Evolutionary conservation across 257 asterid genomes (phyloP).

Genomic region (Solanum boliviense): DNA sequence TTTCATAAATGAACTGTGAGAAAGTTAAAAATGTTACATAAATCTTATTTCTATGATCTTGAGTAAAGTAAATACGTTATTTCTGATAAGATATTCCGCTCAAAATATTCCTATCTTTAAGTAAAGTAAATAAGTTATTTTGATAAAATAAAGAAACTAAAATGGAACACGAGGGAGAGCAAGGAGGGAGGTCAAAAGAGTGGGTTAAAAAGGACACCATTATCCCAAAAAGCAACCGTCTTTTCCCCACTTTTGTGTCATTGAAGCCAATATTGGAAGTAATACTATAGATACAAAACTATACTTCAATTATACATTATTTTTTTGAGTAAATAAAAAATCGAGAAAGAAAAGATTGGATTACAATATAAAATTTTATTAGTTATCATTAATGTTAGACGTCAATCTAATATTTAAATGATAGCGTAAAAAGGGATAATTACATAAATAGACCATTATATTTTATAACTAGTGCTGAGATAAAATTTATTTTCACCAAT

Average conservation of each 20-base stretch:
- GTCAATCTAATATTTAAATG: neutral
- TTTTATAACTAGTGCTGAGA: neutral
- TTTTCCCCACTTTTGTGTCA: slow-evolving; percentile 25
- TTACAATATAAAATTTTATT: neutral
- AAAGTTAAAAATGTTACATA: neutral
- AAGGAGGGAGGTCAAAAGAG: slow-evolving; percentile 1
- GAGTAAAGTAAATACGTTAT: neutral
- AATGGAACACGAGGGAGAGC: slow-evolving; percentile 1
- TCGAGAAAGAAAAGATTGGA: neutral
- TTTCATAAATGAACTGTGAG: neutral
- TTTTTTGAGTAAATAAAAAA: neutral
- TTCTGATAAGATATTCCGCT: too few relatives aligned
- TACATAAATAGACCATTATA: neutral
- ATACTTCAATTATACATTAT: neutral
- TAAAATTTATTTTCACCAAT: neutral
- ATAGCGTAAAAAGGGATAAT: neutral
- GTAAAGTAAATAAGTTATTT: neutral
- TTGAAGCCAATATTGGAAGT: slow-evolving; percentile 15
- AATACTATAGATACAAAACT: neutral
- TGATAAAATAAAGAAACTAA: neutral
- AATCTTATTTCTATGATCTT: neutral
- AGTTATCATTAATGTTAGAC: neutral
- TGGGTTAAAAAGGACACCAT: slow-evolving; percentile 12
- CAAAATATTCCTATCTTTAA: too few relatives aligned
- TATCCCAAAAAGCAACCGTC: slow-evolving; percentile 23